A percentile compares a stretch with the other conserved stretches of the same genome.
phyloP scores from a whole-genome alignment of 2,329 filamentous ascomycete genomes.

The Orbilia javanica region DNA sequence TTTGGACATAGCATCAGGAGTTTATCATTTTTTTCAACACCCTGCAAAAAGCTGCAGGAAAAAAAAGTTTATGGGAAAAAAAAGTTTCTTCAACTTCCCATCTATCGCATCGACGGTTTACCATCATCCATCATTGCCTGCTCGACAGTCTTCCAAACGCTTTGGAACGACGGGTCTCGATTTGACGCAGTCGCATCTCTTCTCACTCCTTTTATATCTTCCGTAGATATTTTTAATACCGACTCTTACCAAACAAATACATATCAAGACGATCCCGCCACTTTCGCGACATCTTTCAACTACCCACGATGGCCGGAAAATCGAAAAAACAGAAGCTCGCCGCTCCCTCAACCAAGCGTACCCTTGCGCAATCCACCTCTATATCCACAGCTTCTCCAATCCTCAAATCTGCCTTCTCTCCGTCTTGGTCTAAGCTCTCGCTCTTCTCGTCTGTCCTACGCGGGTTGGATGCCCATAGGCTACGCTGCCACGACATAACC shows the following conservation, averaged over 20 bases:
- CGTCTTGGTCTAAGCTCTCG: conserved; percentile 69
- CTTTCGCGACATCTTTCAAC: conserved; percentile 12
- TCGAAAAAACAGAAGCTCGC: conserved; percentile 57
- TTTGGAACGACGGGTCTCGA: conserved; percentile 30
- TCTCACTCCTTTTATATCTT: neutral
- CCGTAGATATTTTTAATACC: conserved; percentile 10
- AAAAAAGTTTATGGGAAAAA: conserved; percentile 46
- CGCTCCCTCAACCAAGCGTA: conserved; percentile 35
- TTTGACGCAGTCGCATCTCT: conserved; percentile 1
- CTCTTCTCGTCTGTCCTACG: conserved; percentile 71
- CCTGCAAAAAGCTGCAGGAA: neutral
- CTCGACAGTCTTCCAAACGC: conserved; percentile 39
- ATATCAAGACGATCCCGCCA: neutral
- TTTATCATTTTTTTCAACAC: conserved; percentile 33
- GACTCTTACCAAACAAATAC: neutral
- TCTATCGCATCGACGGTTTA: conserved; percentile 24
- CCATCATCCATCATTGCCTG: conserved; percentile 22
- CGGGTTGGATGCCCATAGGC: conserved; percentile 69
- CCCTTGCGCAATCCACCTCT: conserved; percentile 42
- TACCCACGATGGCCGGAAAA: conserved; percentile 52
- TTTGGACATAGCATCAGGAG: conserved; percentile 14
- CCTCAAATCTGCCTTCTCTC: conserved; percentile 69
- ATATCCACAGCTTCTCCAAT: conserved; percentile 65
- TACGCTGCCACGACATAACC: conserved; percentile 69
- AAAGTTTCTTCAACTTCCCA: conserved; percentile 58